Percentiles rank a stretch among this genome's conserved stretches.
phyloP scores from a whole-genome alignment of 78 protist genomes.

The Salpingoeca rosetta region DNA sequence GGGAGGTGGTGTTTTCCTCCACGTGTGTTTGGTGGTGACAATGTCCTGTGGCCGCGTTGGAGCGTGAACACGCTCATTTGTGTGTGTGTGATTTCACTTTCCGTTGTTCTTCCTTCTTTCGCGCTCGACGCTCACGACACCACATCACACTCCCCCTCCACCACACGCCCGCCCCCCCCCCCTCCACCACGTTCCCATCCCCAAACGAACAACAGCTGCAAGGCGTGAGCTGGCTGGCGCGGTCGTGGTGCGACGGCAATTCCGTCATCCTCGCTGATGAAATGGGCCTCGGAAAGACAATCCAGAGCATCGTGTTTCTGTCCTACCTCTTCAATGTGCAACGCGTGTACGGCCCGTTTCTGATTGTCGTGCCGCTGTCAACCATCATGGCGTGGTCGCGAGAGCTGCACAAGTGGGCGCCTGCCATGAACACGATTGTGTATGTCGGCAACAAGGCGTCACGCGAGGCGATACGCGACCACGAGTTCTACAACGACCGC shows the following conservation, averaged over 20 bases:
- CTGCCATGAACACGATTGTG: slow-evolving; percentile 49
- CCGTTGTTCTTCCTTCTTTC: not conserved
- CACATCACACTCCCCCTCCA: no score
- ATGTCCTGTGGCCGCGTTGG: no score
- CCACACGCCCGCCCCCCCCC: no score
- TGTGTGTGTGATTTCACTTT: not conserved
- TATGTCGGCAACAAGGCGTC: slow-evolving; percentile 40
- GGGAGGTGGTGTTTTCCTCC: no score
- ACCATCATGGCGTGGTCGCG: slow-evolving; percentile 62
- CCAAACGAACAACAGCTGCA: no score
- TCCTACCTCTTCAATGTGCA: slow-evolving; percentile 35
- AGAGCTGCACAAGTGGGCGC: slow-evolving; percentile 80
- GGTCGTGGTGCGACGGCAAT: slow-evolving; percentile 15
- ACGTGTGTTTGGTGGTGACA: no score
- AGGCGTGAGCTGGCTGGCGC: slow-evolving; percentile 65
- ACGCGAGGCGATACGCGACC: slow-evolving; percentile 62
- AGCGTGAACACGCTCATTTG: not conserved
- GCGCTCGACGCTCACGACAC: slow-evolving; percentile 47
- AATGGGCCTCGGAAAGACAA: slow-evolving; percentile 53
- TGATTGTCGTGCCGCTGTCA: slow-evolving; percentile 86
- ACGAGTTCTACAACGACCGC: slow-evolving; percentile 52
- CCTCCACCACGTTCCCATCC: no score
- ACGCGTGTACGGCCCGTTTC: slow-evolving; percentile 76
- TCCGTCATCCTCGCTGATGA: slow-evolving; percentile 67
- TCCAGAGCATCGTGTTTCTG: slow-evolving; percentile 26